A percentile compares a stretch with the other conserved stretches of the same genome.
These are phyloP conservation scores for Mortierella sp. DNA, from an alignment of 371 early-diverging fungal species.

Conservation along the genomic window DNA sequence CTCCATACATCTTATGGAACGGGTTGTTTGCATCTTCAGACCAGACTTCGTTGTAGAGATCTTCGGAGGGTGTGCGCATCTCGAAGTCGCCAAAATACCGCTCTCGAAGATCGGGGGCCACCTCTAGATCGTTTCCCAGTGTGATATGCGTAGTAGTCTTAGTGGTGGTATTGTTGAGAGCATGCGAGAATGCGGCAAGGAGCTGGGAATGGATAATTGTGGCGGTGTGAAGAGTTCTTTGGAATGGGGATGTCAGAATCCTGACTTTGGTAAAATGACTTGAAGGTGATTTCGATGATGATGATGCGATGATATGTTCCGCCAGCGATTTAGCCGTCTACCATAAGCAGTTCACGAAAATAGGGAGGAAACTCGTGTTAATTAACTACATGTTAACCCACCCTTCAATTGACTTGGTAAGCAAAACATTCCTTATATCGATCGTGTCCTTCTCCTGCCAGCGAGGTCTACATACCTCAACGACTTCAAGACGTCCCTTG, in stretches of 20 bases:
- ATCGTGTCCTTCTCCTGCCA: neutral
- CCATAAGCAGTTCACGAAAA: neutral
- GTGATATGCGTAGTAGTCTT: neutral
- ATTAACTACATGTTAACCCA: neutral
- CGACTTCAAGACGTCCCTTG: conserved; percentile 34
- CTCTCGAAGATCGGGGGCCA: conserved; percentile 30
- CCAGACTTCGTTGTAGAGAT: conserved; percentile 39
- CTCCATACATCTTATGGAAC: conserved; percentile 37
- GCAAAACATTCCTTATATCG: neutral
- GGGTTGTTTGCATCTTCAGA: conserved; percentile 24
- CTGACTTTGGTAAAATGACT: neutral
- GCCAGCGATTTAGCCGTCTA: conserved; percentile 37
- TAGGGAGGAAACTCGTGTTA: too few species aligned
- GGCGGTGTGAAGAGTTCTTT: conserved; percentile 48
- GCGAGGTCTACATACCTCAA: conserved; percentile 15
- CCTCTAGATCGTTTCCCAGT: neutral
- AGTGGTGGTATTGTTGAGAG: neutral
- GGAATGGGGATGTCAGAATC: conserved; percentile 48
- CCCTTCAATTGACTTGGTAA: neutral
- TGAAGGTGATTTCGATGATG: neutral
- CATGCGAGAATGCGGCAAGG: neutral
- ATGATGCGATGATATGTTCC: conserved; percentile 19
- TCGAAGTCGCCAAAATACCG: conserved; percentile 58
- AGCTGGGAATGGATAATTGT: conserved; percentile 20
- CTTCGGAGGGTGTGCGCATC: conserved; percentile 40